These are phyloP conservation scores for Fonsecaea erecta DNA, from an alignment of 2,329 filamentous ascomycete genomes.

Conservation along the genomic window DNA sequence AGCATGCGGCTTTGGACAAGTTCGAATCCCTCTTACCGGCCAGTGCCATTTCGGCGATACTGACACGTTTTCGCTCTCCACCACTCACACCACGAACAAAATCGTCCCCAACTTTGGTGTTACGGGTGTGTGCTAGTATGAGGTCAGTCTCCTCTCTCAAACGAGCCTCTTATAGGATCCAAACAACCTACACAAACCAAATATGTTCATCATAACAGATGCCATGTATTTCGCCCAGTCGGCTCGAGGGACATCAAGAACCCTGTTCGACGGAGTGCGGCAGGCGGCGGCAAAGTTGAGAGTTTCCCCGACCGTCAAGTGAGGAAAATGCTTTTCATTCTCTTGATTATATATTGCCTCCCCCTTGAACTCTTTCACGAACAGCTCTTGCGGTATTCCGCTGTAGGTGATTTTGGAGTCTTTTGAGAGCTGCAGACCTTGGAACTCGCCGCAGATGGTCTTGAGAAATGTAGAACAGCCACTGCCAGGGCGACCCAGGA, in stretches of 20 bases:
- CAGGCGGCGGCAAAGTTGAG: constrained; percentile 58
- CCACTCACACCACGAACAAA: constrained; percentile 70
- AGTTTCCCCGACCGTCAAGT: constrained; percentile 63
- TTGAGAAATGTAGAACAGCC: constrained; percentile 82
- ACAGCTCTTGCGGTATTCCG: constrained; percentile 63
- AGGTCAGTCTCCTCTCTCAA: constrained; percentile 56
- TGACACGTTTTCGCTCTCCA: constrained; percentile 71
- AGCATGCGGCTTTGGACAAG: background rate
- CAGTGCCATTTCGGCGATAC: constrained; percentile 63
- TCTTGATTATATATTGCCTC: constrained; percentile 64
- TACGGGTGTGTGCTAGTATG: constrained; percentile 64
- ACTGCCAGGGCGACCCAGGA: constrained; percentile 69
- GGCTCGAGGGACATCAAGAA: constrained; percentile 25
- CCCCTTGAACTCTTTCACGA: constrained; percentile 41
- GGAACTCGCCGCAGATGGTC: constrained; percentile 80
- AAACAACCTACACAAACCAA: constrained; percentile 58
- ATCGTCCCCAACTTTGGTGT: constrained; percentile 71
- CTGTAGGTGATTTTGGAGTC: constrained; percentile 80
- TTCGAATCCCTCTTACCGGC: constrained; percentile 17
- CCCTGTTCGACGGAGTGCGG: constrained; percentile 55
- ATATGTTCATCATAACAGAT: constrained; percentile 65
- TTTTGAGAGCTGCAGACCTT: constrained; percentile 74
- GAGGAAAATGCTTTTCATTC: constrained; percentile 59
- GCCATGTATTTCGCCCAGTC: constrained; percentile 30
- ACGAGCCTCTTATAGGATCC: background rate